phyloP scores from a whole-genome alignment of 495 filamentous ascomycete genomes.

The Trichoderma gamsii region DNA sequence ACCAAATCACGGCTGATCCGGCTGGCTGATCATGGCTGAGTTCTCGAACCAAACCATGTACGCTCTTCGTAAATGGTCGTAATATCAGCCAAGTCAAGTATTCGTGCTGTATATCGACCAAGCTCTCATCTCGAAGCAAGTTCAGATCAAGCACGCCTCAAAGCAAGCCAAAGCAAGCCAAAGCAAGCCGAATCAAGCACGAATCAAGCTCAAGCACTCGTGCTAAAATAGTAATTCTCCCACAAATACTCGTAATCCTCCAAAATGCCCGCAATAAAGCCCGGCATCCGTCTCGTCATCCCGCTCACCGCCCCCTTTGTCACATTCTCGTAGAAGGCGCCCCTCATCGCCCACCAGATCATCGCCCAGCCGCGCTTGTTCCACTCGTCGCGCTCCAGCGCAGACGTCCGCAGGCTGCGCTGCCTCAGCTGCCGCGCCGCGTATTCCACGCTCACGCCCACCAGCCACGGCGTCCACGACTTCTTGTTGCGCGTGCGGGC shows the following conservation, averaged over 20 bases:
- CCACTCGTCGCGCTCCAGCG: conserved; percentile 83
- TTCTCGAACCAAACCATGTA: no score
- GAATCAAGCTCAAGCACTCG: conserved; percentile 30
- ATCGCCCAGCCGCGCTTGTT: conserved; percentile 78
- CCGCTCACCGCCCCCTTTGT: conserved; percentile 72
- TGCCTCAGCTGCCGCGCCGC: conserved; percentile 75
- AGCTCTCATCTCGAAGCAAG: no score
- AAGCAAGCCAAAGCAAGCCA: no score
- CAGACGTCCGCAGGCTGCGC: conserved; percentile 68
- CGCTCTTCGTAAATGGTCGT: no score
- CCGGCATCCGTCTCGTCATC: conserved; percentile 68
- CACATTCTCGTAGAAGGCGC: conserved; percentile 91
- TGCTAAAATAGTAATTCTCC: conserved; percentile 92
- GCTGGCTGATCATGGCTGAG: no score
- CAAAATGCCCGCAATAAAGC: conserved; percentile 71
- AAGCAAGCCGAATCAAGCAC: no score
- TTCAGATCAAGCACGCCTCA: no score
- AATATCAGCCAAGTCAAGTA: no score
- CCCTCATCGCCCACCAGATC: conserved; percentile 92
- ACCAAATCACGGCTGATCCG: no score
- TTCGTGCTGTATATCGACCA: no score
- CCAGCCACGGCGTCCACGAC: conserved; percentile 83
- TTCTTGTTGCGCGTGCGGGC: conserved; percentile 57
- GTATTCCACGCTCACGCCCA: conserved; percentile 83
- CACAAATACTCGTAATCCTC: conserved; percentile 97